Evolutionary conservation across 495 filamentous ascomycete species (phyloP).

Genomic region (Friedmanniomyces endolithicus): DNA sequence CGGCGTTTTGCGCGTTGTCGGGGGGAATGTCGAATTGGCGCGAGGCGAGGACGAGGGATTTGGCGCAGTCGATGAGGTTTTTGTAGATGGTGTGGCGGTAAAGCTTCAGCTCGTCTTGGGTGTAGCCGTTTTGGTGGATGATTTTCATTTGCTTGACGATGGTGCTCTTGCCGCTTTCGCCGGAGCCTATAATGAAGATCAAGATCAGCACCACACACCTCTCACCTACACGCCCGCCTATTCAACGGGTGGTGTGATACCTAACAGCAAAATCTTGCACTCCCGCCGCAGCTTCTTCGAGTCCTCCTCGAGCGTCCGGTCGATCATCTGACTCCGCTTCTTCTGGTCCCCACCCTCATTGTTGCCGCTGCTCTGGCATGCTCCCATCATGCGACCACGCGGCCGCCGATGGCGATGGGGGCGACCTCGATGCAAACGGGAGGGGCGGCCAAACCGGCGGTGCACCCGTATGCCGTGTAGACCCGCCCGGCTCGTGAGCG

Average conservation of each 20-base stretch:
- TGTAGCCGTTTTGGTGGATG: slow-evolving; percentile 95
- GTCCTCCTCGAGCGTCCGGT: slow-evolving; percentile 85
- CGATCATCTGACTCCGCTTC: slow-evolving; percentile 88
- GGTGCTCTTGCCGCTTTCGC: slow-evolving; percentile 96
- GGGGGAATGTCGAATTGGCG: slow-evolving; percentile 75
- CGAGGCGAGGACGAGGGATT: slow-evolving; percentile 78
- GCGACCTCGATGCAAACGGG: slow-evolving; percentile 2
- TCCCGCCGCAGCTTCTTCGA: slow-evolving; percentile 78
- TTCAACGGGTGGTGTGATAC: slow-evolving; percentile 38
- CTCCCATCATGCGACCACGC: slow-evolving; percentile 55
- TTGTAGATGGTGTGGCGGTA: slow-evolving; percentile 96
- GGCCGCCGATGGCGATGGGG: slow-evolving; percentile 2
- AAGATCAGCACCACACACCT: too few species aligned
- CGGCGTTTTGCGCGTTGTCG: slow-evolving; percentile 53
- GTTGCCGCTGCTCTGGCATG: slow-evolving; percentile 68
- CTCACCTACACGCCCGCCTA: too few species aligned
- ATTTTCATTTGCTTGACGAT: slow-evolving; percentile 99
- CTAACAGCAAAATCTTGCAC: slow-evolving; percentile 95
- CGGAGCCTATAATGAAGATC: slow-evolving; percentile 54
- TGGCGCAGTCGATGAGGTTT: slow-evolving; percentile 92
- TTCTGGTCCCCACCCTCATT: slow-evolving; percentile 77
- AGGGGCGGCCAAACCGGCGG: slow-evolving; percentile 9
- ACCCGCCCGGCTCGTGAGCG: not conserved
- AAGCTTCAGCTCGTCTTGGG: slow-evolving; percentile 74
- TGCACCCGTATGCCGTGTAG: too few species aligned